Evolutionary conservation across 306 rosid species (phyloP).

Genomic region (Begonia loranthoides): DNA sequence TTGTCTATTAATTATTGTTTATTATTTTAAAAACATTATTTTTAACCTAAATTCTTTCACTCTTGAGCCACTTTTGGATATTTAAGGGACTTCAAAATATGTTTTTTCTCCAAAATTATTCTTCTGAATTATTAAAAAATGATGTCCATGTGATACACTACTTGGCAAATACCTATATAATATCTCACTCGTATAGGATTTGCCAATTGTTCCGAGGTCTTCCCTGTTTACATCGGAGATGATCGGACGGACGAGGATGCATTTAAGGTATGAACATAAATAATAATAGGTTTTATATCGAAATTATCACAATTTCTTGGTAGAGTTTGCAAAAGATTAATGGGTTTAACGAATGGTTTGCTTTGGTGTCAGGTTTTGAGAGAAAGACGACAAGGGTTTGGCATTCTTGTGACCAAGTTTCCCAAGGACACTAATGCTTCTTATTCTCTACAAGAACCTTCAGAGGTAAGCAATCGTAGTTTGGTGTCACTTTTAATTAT

Average conservation of each 20-base stretch:
- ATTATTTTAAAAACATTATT: no score
- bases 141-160: no score
- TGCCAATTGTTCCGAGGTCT: slow-evolving; percentile 63
- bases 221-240: slow-evolving; percentile 91
- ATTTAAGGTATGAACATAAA: slow-evolving; percentile 52
- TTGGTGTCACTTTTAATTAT: no score
- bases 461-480: slow-evolving; percentile 46
- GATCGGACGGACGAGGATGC: slow-evolving; percentile 97
- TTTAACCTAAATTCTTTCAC: no score
- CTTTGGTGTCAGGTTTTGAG: slow-evolving; percentile 31
- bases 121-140: no score
- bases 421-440: slow-evolving; percentile 86
- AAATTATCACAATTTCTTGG: neutral
- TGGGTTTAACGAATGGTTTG: neutral
- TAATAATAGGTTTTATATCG: neutral
- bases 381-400: slow-evolving; percentile 90
- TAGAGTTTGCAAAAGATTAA: no score
- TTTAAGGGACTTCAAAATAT: no score
- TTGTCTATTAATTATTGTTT: slow-evolving; percentile 1
- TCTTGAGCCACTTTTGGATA: no score
- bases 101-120: no score
- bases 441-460: slow-evolving; percentile 78
- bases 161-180: no score
- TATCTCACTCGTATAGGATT: slow-evolving; percentile 37
- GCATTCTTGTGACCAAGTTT: slow-evolving; percentile 77